Percentiles rank a stretch among this genome's conserved stretches.
phyloP scores from a whole-genome alignment of 2,329 filamentous ascomycete genomes.

The Venturia oleaginea region DNA sequence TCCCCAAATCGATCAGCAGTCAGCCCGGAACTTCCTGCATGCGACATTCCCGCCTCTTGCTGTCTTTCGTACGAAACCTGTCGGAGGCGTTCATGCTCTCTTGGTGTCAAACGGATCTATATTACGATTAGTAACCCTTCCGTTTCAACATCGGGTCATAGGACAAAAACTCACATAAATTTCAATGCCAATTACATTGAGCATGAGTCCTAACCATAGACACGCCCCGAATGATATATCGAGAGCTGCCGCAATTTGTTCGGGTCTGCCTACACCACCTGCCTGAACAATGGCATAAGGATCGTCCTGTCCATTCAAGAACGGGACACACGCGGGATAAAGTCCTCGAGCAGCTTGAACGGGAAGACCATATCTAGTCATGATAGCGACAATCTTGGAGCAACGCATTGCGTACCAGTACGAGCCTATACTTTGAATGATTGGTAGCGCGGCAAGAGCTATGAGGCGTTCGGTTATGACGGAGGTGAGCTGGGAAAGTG shows the following conservation, averaged over 20 bases:
- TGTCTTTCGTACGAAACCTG: slow-evolving; percentile 3
- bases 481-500: neutral
- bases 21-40: slow-evolving; percentile 2
- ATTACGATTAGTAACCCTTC: neutral
- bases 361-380: neutral
- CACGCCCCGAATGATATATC: neutral
- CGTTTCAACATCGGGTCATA: neutral
- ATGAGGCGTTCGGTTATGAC: neutral
- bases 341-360: neutral
- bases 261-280: neutral
- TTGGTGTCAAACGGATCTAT: neutral
- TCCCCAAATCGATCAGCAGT: slow-evolving; percentile 2
- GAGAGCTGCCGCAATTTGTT: neutral
- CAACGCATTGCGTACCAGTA: neutral
- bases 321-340: neutral
- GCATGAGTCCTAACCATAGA: neutral
- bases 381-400: neutral
- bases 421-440: neutral
- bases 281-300: neutral
- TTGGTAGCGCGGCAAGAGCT: neutral
- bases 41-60: slow-evolving; percentile 2
- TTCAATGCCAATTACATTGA: neutral
- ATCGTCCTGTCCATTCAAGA: neutral
- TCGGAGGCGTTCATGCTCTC: neutral
- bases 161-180: neutral